These are phyloP conservation scores for Mycena olivaceomarginata DNA, from an alignment of 768 basidiomycete genomes.

Conservation along the genomic window DNA sequence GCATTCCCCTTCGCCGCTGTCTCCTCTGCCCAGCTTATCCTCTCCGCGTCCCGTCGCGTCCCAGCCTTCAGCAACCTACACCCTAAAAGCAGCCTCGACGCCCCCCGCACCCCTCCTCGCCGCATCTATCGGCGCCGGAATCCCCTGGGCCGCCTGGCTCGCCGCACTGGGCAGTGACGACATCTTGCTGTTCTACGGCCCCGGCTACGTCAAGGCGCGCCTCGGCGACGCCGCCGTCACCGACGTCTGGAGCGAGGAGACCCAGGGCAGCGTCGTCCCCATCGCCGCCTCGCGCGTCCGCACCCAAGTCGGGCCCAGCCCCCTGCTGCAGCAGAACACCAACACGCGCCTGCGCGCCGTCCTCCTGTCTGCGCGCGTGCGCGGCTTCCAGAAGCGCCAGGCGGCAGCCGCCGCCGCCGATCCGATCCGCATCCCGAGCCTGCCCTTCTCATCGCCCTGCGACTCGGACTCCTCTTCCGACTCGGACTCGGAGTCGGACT, in stretches of 20 bases:
- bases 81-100: not conserved
- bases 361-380: constrained; percentile 36
- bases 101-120: constrained; percentile 25
- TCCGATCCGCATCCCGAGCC: constrained; percentile 2
- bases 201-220: constrained; percentile 34
- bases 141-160: constrained; percentile 35
- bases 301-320: not conserved
- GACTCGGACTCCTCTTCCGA: constrained; percentile 12
- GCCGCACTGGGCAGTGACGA: constrained; percentile 27
- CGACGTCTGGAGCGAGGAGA: constrained; percentile 26
- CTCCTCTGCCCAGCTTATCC: constrained; percentile 31
- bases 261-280: not conserved
- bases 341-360: constrained; percentile 25
- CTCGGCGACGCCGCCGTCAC: constrained; percentile 14
- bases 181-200: constrained; percentile 31
- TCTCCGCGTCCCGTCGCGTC: constrained; percentile 27
- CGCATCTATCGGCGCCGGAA: constrained; percentile 34
- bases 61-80: constrained; percentile 1
- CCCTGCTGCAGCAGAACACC: constrained; percentile 35
- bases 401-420: not conserved
- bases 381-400: constrained; percentile 19
- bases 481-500: constrained; percentile 17
- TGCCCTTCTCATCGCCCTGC: constrained; percentile 3
- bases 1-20: constrained; percentile 16
- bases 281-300: constrained; percentile 15